These are phyloP conservation scores for Candida michaelii DNA, from an alignment of 805 yeast species.

Conservation along the genomic window DNA sequence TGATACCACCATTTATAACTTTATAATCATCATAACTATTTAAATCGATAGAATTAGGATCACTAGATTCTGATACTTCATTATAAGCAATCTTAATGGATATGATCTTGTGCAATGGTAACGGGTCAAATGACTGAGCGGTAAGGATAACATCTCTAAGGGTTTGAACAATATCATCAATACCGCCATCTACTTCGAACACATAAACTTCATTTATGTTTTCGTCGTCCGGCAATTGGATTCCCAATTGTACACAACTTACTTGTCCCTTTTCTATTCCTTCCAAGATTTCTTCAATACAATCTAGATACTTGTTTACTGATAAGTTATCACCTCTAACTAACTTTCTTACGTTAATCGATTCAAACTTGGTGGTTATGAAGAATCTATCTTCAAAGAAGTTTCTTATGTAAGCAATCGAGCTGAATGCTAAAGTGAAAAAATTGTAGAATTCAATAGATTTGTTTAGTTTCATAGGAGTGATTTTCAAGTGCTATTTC, in stretches of 20 bases:
- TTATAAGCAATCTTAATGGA: slow-evolving; percentile 30
- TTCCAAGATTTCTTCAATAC: slow-evolving; percentile 52
- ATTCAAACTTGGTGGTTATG: background rate
- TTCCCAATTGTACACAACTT: slow-evolving; percentile 40
- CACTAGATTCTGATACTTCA: slow-evolving; percentile 30
- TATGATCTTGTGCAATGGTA: slow-evolving; percentile 48
- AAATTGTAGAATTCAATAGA: background rate
- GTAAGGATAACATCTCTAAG: slow-evolving; percentile 52
- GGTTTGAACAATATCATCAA: no score
- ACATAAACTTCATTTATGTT: slow-evolving; percentile 52
- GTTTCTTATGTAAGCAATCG: slow-evolving; percentile 10
- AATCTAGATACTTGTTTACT: slow-evolving; percentile 49
- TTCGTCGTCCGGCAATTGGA: background rate
- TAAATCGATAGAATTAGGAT: background rate
- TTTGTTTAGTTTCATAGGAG: background rate
- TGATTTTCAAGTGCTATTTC: no score
- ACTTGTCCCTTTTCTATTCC: slow-evolving; percentile 44
- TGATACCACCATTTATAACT: no score
- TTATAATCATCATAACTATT: no score
- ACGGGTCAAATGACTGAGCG: slow-evolving; percentile 53
- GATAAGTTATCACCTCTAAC: slow-evolving; percentile 45
- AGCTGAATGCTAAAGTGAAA: background rate
- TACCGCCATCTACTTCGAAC: slow-evolving; percentile 43
- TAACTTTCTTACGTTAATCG: slow-evolving; percentile 35
- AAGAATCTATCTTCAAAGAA: slow-evolving; percentile 2